Base-by-base conservation (phyloP, 73 alveolate species). In the Paramecium sexaurelia region DNA sequence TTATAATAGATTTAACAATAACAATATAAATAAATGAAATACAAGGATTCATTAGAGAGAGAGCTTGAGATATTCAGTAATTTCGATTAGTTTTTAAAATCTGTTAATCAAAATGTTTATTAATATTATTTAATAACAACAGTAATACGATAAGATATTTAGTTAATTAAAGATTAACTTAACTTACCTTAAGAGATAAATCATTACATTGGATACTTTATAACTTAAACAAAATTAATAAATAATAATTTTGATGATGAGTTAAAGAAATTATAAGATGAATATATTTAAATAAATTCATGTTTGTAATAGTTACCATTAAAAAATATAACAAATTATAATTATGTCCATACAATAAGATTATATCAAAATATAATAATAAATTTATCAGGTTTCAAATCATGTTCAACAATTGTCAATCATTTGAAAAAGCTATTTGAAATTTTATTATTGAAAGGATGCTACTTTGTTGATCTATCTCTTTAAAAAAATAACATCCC, bases 31-130 rank as follows among this genome's bases (percentile, higher is more conserved):
- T 13, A 3, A 7, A 3, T 61, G 29, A 61, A 61, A 24, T 11
- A 61, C 26, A 61, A 24, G 83, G 83, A 61, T 61, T 29, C 37
- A 29, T 61, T 61, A n/a, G 83, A 61, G 26, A 61, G 83, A 61
- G 83, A 61, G 26, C 26, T 61, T 29, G 83, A 61, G 26, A 19
- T 41, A 61, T 61, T 61, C 26, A 29, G 47, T 10, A 61, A 61
- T 61, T 61, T 61, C 9, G 83, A 61, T 61, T 61, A 29, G 26
- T 61, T 27, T 19, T 32, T 61, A 6, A 26, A 11, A 26, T 29
- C 83, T 6, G 24, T 32, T 13, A 61, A 61, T 61, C n/a, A 19
- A 26, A 61, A 61, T 11, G 43, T 61, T 2, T 61, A 61, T 11
- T 61, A 26, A 29, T 61, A 61, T 32, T 61, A 61, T 61, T 2